Evolutionary conservation across 306 rosid species (phyloP), one percentile per base, ranked within the genome.

Genomic region (Quercus rubra): DNA sequence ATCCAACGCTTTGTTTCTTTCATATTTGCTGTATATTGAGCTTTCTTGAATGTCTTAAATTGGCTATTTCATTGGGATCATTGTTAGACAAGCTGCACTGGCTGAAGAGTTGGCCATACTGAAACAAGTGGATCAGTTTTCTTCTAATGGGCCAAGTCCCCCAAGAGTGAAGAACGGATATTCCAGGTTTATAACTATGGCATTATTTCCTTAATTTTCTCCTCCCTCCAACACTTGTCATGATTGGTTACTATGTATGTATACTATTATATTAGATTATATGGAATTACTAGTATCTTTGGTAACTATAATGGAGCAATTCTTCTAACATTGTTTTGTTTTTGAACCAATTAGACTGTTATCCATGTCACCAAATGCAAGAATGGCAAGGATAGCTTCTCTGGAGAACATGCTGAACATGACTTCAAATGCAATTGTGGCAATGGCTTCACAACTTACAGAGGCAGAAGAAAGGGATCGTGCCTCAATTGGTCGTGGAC

Each of bases 391-490:
- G 84, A 86, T 87, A 78, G 85, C 90, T 83, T 92, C 97, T 78
- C 86, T 92, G 35, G 97, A 90, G 85, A 87, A 85, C 87, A 90
- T 92, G 93, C 80, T 89, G 46, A 54, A 81, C 84, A 85, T 87
- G 86, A 89, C 97, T 78, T 90, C 94, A 23, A 89, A 84, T 73
- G 82, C 92, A 74, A 82, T 89, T 71, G 78, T 86, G 80, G 85
- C 87, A 77, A 92, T 92, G 97, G 91, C 91, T 77, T 86, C 92
- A 58, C 97, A 92, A 77, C 94, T 92, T 31, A 74, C 87, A 4
- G 94, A 89, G 83, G 95, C 92, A 58, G 93, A 90, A 80, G 95
- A 89, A 73, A 85, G 93, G 79, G 95, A 90, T 66, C 91, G 84
- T 4, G 71, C 83, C 54, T 79, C 89, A 82, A 80, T 79, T 72